These are phyloP conservation scores for Kockiozyma suomiensis DNA, from an alignment of 805 yeast genomes.

Conservation along the genomic window DNA sequence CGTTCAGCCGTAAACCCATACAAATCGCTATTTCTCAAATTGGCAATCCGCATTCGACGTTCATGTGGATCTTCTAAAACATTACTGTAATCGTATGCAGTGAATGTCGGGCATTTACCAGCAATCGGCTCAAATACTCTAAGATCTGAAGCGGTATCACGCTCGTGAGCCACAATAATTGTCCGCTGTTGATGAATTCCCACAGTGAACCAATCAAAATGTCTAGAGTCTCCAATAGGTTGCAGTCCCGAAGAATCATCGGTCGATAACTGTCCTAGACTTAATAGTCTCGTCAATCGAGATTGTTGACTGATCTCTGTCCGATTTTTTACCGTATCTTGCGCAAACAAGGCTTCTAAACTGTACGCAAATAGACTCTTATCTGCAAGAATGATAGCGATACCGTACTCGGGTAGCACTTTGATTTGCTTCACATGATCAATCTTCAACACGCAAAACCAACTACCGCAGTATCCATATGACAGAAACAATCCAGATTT, in stretches of 20 bases:
- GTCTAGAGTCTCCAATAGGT: constrained; percentile 42
- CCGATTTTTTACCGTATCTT: neutral
- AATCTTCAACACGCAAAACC: constrained; percentile 63
- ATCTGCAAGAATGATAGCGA: constrained; percentile 63
- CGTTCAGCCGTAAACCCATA: neutral
- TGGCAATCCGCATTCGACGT: neutral
- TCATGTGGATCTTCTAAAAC: neutral
- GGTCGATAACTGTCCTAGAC: neutral
- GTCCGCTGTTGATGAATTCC: constrained; percentile 46
- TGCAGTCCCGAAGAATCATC: constrained; percentile 44
- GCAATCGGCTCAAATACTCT: constrained; percentile 61
- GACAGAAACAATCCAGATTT: constrained; percentile 63
- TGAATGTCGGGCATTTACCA: constrained; percentile 35
- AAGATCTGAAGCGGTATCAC: constrained; percentile 52
- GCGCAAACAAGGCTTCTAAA: constrained; percentile 56
- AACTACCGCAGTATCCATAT: constrained; percentile 40
- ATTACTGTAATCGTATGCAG: neutral
- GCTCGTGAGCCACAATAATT: constrained; percentile 45
- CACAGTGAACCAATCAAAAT: constrained; percentile 63
- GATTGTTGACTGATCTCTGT: neutral
- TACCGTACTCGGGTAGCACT: constrained; percentile 57
- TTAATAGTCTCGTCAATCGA: neutral
- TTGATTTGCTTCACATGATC: constrained; percentile 59
- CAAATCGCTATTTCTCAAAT: neutral
- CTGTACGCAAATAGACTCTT: constrained; percentile 64